phyloP scores from a whole-genome alignment of 768 basidiomycete species.

The Mycena indigotica region DNA sequence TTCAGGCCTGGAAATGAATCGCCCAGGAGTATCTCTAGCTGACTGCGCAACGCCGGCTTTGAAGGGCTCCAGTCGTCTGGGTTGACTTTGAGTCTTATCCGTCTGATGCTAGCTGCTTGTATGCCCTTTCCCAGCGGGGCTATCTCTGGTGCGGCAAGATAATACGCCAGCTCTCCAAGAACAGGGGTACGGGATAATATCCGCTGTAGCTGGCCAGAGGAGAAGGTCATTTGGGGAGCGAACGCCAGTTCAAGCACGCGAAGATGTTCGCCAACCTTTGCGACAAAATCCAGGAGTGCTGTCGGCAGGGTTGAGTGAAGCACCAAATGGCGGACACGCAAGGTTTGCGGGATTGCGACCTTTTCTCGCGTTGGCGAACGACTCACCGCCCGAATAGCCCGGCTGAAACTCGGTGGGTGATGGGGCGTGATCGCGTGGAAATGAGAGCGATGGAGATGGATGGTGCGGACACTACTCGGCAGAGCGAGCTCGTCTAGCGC shows the following conservation, averaged over 20 bases:
- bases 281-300: constrained; percentile 13
- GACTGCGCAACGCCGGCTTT: constrained; percentile 1
- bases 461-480: constrained; percentile 1
- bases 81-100: constrained; percentile 12
- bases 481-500: constrained; percentile 5
- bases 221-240: constrained; percentile 15
- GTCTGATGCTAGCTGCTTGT: background rate
- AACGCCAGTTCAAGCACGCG: constrained; percentile 18
- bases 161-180: constrained; percentile 17
- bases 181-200: constrained; percentile 8
- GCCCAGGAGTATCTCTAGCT: constrained; percentile 5
- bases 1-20: constrained; percentile 2
- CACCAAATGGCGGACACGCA: constrained; percentile 7
- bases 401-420: background rate
- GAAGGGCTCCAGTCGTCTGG: constrained; percentile 14
- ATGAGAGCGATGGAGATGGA: constrained; percentile 14
- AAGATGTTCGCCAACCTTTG: background rate
- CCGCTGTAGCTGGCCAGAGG: constrained; percentile 10
- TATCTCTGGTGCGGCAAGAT: constrained; percentile 17
- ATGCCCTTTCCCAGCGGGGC: background rate
- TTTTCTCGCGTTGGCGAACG: background rate
- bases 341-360: background rate
- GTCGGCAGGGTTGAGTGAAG: constrained; percentile 15
- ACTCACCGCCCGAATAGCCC: background rate
- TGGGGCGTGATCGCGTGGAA: constrained; percentile 3